A percentile compares a stretch with the other conserved stretches of the same genome.
phyloP scores from a whole-genome alignment of 1,284 basidiomycete species.

The Rhodotorula sp. region DNA sequence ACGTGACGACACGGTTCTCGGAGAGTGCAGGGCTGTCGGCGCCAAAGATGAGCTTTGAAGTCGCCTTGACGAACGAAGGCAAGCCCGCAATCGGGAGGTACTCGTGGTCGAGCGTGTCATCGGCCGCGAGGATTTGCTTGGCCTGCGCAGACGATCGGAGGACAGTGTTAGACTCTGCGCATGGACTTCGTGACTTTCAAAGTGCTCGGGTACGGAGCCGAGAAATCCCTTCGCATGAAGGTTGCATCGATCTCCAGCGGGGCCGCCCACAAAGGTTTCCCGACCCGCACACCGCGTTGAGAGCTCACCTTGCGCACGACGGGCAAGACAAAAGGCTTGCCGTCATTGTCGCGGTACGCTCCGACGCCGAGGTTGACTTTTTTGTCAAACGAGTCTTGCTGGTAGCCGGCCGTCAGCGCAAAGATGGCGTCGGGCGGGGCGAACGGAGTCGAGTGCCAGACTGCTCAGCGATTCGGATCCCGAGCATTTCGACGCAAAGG shows the following conservation, averaged over 20 bases:
- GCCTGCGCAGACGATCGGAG: conserved; percentile 57
- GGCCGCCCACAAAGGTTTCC: neutral
- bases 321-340: conserved; percentile 87
- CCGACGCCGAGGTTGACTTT: conserved; percentile 93
- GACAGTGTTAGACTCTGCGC: no score
- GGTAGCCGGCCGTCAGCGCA: conserved; percentile 83
- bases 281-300: neutral
- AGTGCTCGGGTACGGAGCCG: no score
- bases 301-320: conserved; percentile 73
- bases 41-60: conserved; percentile 79
- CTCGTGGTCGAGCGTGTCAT: conserved; percentile 75
- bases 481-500: neutral
- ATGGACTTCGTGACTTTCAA: no score
- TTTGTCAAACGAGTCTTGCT: conserved; percentile 70
- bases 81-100: conserved; percentile 90
- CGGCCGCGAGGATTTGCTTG: conserved; percentile 66
- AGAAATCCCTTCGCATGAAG: no score
- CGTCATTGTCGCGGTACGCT: conserved; percentile 80
- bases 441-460: conserved; percentile 54
- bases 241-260: no score
- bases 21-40: conserved; percentile 67
- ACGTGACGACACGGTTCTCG: conserved; percentile 62
- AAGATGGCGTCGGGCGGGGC: conserved; percentile 77
- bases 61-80: conserved; percentile 72
- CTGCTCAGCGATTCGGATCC: conserved; percentile 3